These are phyloP conservation scores for Metschnikowia similis DNA, from an alignment of 805 yeast genomes.

Conservation along the genomic window DNA sequence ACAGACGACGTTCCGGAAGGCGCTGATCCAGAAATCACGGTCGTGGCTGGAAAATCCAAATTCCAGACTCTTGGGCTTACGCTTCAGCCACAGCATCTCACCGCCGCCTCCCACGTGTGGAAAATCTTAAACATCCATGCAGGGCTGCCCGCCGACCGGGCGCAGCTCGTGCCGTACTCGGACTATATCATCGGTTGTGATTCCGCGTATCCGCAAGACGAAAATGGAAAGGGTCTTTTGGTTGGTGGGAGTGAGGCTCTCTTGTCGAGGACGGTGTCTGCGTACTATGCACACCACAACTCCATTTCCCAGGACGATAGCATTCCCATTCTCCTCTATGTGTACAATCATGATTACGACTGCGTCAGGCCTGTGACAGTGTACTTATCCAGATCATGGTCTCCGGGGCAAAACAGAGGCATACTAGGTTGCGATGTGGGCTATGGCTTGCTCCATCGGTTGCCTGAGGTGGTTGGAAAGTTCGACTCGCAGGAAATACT, in stretches of 20 bases:
- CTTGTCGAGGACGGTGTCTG: slow-evolving; percentile 60
- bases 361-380: slow-evolving; percentile 83
- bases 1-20: not conserved
- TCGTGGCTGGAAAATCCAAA: slow-evolving; percentile 21
- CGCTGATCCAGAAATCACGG: not conserved
- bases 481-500: not conserved
- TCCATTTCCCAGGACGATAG: slow-evolving; percentile 29
- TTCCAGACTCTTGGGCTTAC: slow-evolving; percentile 60
- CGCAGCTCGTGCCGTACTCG: slow-evolving; percentile 78
- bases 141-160: slow-evolving; percentile 74
- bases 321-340: slow-evolving; percentile 44
- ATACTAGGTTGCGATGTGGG: slow-evolving; percentile 93
- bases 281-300: slow-evolving; percentile 47
- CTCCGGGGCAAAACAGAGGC: slow-evolving; percentile 60
- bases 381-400: slow-evolving; percentile 61
- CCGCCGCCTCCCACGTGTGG: slow-evolving; percentile 80
- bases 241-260: slow-evolving; percentile 85
- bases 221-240: slow-evolving; percentile 54
- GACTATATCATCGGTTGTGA: slow-evolving; percentile 80
- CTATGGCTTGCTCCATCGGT: slow-evolving; percentile 79
- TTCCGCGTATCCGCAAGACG: slow-evolving; percentile 57
- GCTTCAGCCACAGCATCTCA: slow-evolving; percentile 72
- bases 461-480: slow-evolving; percentile 45
- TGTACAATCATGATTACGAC: slow-evolving; percentile 85
- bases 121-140: slow-evolving; percentile 72